Evolutionary conservation across 768 basidiomycete genomes (phyloP), one percentile per base, ranked within the genome.

Genomic region (Pulveroboletus ravenelii): DNA sequence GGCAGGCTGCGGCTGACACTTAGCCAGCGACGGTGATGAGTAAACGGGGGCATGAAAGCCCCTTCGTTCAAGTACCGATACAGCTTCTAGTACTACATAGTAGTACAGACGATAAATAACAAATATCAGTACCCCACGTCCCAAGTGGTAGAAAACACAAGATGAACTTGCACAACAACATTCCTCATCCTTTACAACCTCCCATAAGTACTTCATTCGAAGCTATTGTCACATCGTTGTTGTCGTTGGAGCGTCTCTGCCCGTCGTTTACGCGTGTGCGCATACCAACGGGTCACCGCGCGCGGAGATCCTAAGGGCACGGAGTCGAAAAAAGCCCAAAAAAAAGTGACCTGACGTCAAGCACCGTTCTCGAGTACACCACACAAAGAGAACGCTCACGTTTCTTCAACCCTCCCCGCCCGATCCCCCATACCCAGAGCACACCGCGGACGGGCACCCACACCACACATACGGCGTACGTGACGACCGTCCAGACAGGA

Each of bases 341-440:
- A 12, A 37, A 45, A 13, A 41, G 10, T 8, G 34, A 6, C n/a
- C 4, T 8, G 9, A 27, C 12, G 25, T 13, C 35, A 41, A n/a
- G 15, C 1, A 7, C 34, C 34, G 39, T 6, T 40, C 8, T 15
- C 39, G 4, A 15, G 13, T 7, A 3, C 15, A 40, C 3, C 36
- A 23, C 41, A 32, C 25, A 29, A 23, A n/a, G 13, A 6, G 1
- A 34, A 13, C 30, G 30, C 50, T 14, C 37, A 54, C 52, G 32
- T 40, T 31, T 53, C 10, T 29, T 18, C 32, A 10, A 3, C 1
- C 18, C 7, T 3, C 23, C 51, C 17, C 62, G 52, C 15, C 57
- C 55, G 5, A 64, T 52, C 0, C 64, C 64, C 20, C 27, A 53
- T 0, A 57, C 0, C 60, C 55, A 60, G 2, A 66, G 27, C 0